Percentiles rank a stretch among this genome's conserved stretches.
These are phyloP conservation scores for Mytilinidion resinicola DNA, from an alignment of 495 filamentous ascomycete genomes.

Conservation along the genomic window DNA sequence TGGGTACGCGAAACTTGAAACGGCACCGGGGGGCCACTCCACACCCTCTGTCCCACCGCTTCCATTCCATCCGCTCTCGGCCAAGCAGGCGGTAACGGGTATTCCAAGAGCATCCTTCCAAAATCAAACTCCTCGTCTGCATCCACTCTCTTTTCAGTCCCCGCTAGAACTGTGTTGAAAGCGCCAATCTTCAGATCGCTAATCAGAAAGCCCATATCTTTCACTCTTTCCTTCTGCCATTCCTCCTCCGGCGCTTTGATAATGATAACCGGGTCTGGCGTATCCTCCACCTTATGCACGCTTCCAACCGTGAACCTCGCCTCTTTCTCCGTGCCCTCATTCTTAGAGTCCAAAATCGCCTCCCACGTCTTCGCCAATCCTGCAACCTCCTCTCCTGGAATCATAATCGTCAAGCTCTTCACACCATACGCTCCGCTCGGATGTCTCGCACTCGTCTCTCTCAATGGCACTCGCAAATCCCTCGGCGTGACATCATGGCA, in stretches of 20 bases:
- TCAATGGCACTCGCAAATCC: constrained; percentile 40
- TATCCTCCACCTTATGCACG: background rate
- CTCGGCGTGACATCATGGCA: constrained; percentile 50
- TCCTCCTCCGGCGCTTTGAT: constrained; percentile 26
- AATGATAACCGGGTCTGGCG: constrained; percentile 26
- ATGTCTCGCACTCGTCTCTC: constrained; percentile 36
- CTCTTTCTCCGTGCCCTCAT: background rate
- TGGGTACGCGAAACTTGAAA: too few species aligned
- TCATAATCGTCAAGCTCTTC: constrained; percentile 36
- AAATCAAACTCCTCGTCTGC: background rate
- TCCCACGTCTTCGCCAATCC: constrained; percentile 17
- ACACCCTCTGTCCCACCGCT: too few species aligned
- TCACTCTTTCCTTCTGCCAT: constrained; percentile 23
- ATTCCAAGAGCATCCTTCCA: background rate
- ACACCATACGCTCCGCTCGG: constrained; percentile 44
- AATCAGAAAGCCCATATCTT: constrained; percentile 25
- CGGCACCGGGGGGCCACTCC: too few species aligned
- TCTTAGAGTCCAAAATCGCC: constrained; percentile 4
- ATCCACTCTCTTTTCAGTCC: background rate
- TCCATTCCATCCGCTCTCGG: background rate
- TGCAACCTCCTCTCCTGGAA: constrained; percentile 25
- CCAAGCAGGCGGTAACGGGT: background rate
- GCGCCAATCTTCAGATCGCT: constrained; percentile 20
- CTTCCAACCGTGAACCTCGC: constrained; percentile 3
- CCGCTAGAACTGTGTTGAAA: background rate